A percentile compares a stretch with the other conserved stretches of the same genome.
These are phyloP conservation scores for Gentiana straminea DNA, from an alignment of 257 asterid genomes.

Conservation along the genomic window DNA sequence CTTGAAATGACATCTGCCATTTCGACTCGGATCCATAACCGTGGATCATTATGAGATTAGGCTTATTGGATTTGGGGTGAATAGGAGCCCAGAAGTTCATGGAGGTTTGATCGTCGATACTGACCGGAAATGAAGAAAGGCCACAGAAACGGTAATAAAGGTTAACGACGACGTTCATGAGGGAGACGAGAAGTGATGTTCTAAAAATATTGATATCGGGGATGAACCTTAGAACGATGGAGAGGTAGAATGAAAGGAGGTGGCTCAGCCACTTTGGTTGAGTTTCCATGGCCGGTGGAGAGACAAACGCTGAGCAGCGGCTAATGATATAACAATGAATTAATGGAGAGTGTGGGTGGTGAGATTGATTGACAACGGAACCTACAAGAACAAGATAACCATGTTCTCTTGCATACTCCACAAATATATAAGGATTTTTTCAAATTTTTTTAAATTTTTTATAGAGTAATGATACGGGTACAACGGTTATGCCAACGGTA, in stretches of 20 bases:
- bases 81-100: constrained; percentile 45
- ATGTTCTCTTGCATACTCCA: no score
- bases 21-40: constrained; percentile 50
- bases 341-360: no score
- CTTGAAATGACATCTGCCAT: constrained; percentile 46
- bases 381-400: no score
- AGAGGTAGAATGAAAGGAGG: constrained; percentile 34
- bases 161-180: constrained; percentile 30
- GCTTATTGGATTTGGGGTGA: constrained; percentile 20
- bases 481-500: no score
- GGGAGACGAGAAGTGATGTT: constrained; percentile 34
- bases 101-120: constrained; percentile 47
- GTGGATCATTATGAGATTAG: constrained; percentile 24
- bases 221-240: constrained; percentile 17
- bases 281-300: not conserved
- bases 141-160: constrained; percentile 26
- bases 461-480: no score
- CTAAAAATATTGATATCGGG: constrained; percentile 23
- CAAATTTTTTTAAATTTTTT: no score
- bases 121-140: constrained; percentile 38
- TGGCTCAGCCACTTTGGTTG: constrained; percentile 8
- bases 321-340: no score
- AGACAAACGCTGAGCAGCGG: no score
- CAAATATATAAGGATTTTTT: no score
- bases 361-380: no score